Percentiles rank a stretch among this genome's conserved stretches.
These are phyloP conservation scores for Aspergillus japonicus DNA, from an alignment of 2,329 filamentous ascomycete genomes.

Conservation along the genomic window DNA sequence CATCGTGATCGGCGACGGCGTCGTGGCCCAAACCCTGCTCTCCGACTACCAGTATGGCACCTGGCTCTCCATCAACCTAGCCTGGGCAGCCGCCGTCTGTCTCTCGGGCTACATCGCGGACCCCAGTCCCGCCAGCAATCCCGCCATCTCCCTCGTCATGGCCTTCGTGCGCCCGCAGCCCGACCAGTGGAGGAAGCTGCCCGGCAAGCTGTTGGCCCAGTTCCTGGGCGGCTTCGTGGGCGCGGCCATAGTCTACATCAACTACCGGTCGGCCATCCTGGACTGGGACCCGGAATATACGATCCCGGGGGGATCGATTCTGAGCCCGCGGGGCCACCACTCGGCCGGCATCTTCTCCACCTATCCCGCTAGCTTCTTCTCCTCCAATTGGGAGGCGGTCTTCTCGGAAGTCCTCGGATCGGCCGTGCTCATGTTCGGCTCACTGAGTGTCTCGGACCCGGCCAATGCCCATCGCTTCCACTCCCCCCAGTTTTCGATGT, in stretches of 20 bases:
- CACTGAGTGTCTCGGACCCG: slow-evolving; percentile 28
- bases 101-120: slow-evolving; percentile 29
- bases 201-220: slow-evolving; percentile 29
- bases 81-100: slow-evolving; percentile 32
- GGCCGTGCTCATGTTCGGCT: slow-evolving; percentile 33
- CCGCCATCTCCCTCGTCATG: slow-evolving; percentile 25
- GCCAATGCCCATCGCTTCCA: slow-evolving; percentile 26
- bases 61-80: slow-evolving; percentile 36
- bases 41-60: slow-evolving; percentile 35
- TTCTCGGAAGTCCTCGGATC: slow-evolving; percentile 30
- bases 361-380: slow-evolving; percentile 25
- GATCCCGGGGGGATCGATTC: slow-evolving; percentile 29
- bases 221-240: slow-evolving; percentile 33
- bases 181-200: slow-evolving; percentile 29
- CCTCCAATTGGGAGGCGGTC: slow-evolving; percentile 34
- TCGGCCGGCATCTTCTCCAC: slow-evolving; percentile 32
- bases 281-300: slow-evolving; percentile 34
- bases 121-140: slow-evolving; percentile 31
- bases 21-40: slow-evolving; percentile 32
- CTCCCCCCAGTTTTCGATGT: slow-evolving; percentile 27
- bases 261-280: slow-evolving; percentile 31
- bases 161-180: slow-evolving; percentile 29
- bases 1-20: slow-evolving; percentile 34
- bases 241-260: slow-evolving; percentile 30
- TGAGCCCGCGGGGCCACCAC: slow-evolving; percentile 29